A percentile compares a stretch with the other conserved stretches of the same genome.
These are phyloP conservation scores for Adenanthera pavonina DNA, from an alignment of 306 rosid genomes.

Conservation along the genomic window DNA sequence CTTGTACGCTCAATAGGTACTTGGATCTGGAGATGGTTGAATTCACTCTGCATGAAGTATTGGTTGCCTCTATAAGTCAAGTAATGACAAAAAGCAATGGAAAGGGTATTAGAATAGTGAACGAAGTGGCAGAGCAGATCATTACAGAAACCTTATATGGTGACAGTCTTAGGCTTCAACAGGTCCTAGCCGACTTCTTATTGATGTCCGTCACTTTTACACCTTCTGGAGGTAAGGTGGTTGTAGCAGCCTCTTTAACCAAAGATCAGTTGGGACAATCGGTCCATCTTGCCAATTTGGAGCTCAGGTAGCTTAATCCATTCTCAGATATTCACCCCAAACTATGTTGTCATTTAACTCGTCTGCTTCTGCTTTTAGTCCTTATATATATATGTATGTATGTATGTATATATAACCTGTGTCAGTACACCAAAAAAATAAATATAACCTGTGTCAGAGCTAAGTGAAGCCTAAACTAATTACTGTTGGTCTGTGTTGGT, in stretches of 20 bases:
- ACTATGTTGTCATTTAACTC: neutral
- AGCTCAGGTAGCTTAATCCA: constrained; percentile 68
- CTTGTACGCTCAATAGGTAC: constrained; percentile 57
- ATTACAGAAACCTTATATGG: constrained; percentile 72
- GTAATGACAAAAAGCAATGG: constrained; percentile 67
- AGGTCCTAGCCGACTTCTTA: constrained; percentile 83
- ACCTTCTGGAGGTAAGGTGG: constrained; percentile 71
- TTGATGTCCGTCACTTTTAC: constrained; percentile 62
- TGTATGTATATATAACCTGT: too few species aligned
- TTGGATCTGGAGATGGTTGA: constrained; percentile 93
- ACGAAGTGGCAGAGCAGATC: constrained; percentile 67
- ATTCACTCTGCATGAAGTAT: constrained; percentile 77
- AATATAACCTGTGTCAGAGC: neutral
- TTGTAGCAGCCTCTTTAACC: constrained; percentile 62
- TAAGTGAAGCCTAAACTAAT: constrained; percentile 8
- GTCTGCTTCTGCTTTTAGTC: neutral
- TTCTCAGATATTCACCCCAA: neutral
- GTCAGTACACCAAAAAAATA: neutral
- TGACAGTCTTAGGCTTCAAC: constrained; percentile 90
- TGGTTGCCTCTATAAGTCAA: constrained; percentile 80
- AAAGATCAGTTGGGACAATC: constrained; percentile 84
- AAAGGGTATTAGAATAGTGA: constrained; percentile 65
- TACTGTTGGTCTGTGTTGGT: neutral
- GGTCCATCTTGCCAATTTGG: constrained; percentile 81
- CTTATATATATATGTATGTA: too few species aligned